Base-by-base conservation (phyloP, 192 early-diverging fungal genomes). In the Coemansia sp. region DNA sequence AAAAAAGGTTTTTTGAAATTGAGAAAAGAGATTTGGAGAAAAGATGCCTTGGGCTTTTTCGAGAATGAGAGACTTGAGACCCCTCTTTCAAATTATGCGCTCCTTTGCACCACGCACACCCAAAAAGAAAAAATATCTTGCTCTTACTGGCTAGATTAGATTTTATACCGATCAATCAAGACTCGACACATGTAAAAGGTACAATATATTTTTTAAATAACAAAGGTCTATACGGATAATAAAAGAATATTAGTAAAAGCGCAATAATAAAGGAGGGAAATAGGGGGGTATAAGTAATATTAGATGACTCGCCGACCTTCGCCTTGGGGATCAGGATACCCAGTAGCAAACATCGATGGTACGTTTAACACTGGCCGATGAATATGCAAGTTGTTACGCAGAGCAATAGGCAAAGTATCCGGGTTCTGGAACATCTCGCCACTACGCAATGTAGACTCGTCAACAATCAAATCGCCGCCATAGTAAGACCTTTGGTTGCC, bases 381-480 rank as follows among this genome's bases (percentile, higher is more conserved):
- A 27, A 81, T 77, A 49, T 82, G 80, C 31, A 82, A 66, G 33
- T 81, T 81, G 60, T 66, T 77, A 5, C 80, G 74, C 53, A 81
- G 46, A 0, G 80, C 71, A 66, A 74, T 70, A 1, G 80, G 80
- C 29, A 81, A 38, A 40, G 72, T 62, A 20, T 81, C 71, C 29
- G 73, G 68, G 29, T 76, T 74, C 65, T 47, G 67, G 34, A 72
- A 72, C 27, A 60, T 75, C 6, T 71, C 70, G 13, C 65, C 63
- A 22, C 68, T 81, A 38, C 69, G 69, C 38, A 71, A 24, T 10
- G 62, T 71, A 24, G 55, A 20, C 4, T 71, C 69, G 8, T 52
- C 69, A 9, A 24, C 9, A 47, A 64, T 10, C 5, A 68, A 68
- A 16, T 73, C 67, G 15, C 46, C 39, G 68, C 74, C 69, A 52